Percentiles rank a stretch among this genome's conserved stretches.
phyloP scores from a whole-genome alignment of 2,329 filamentous ascomycete genomes.

The Cladobotryum mycophilum region DNA sequence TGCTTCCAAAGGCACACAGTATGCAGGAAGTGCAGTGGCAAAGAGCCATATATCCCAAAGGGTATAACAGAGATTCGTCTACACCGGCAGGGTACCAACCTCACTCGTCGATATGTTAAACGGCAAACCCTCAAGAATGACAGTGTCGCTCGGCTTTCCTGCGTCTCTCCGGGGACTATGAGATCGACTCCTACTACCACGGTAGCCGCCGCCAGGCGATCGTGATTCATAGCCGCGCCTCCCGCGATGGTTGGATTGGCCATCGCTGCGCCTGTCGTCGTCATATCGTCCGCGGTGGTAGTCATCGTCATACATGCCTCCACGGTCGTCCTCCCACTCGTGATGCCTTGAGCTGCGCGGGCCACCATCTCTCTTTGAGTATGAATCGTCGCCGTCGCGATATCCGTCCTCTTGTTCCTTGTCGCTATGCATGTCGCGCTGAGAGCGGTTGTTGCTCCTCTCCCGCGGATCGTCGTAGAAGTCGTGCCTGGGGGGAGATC shows the following conservation, averaged over 20 bases:
- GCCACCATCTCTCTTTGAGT: slow-evolving; percentile 18
- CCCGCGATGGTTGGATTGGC: slow-evolving; percentile 14
- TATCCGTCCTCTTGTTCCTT: slow-evolving; percentile 19
- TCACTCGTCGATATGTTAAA: slow-evolving; percentile 43
- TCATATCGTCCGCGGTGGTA: slow-evolving; percentile 22
- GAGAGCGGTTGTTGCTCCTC: slow-evolving; percentile 20
- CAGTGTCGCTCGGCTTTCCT: slow-evolving; percentile 41
- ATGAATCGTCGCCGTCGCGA: slow-evolving; percentile 23
- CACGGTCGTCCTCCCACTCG: slow-evolving; percentile 26
- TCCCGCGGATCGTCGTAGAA: slow-evolving; percentile 29
- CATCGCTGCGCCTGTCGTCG: slow-evolving; percentile 15
- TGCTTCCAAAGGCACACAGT: too few species aligned
- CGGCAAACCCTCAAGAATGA: slow-evolving; percentile 51
- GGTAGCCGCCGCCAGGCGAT: slow-evolving; percentile 21
- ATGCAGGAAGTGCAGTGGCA: too few species aligned
- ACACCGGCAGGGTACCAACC: slow-evolving; percentile 34
- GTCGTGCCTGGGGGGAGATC: slow-evolving; percentile 37
- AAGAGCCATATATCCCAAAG: too few species aligned
- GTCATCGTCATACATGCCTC: slow-evolving; percentile 34
- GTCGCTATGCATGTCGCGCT: slow-evolving; percentile 19
- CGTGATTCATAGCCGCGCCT: slow-evolving; percentile 16
- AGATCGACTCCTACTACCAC: slow-evolving; percentile 26
- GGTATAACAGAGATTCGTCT: background rate
- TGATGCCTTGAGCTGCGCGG: slow-evolving; percentile 21
- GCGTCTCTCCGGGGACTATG: slow-evolving; percentile 31